A percentile compares a stretch with the other conserved stretches of the same genome.
Evolutionary conservation across 1,284 basidiomycete genomes (phyloP).

Genomic region (Ceratobasidium sp.): DNA sequence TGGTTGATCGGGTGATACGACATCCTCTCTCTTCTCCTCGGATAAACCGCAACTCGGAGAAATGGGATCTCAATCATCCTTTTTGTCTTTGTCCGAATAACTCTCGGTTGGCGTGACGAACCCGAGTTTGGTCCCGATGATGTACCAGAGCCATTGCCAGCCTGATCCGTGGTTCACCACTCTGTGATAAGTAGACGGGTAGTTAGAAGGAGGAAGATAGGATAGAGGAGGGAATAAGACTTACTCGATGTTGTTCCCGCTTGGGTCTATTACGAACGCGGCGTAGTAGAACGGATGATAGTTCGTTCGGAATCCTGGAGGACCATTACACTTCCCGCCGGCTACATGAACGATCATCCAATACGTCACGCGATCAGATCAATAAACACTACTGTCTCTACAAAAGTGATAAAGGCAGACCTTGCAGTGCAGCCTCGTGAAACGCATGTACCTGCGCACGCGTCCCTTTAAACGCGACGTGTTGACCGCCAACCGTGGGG

Average conservation of each 20-base stretch:
- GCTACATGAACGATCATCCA: no score
- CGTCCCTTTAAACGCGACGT: slow-evolving; percentile 33
- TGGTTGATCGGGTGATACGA: no score
- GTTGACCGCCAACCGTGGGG: neutral
- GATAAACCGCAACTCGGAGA: neutral
- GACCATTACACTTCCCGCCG: slow-evolving; percentile 39
- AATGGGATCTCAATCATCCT: neutral
- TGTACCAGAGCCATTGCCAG: slow-evolving; percentile 42
- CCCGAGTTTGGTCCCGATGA: slow-evolving; percentile 31
- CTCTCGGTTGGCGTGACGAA: slow-evolving; percentile 9
- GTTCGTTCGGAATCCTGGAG: slow-evolving; percentile 19
- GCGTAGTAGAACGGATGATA: slow-evolving; percentile 40
- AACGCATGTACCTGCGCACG: slow-evolving; percentile 41
- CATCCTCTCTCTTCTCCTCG: no score
- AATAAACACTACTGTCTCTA: no score
- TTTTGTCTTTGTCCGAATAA: neutral
- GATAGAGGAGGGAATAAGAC: neutral
- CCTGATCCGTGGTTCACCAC: slow-evolving; percentile 37
- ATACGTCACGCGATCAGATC: neutral
- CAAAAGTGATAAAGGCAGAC: neutral
- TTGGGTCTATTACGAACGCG: slow-evolving; percentile 27
- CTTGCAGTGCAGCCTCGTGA: slow-evolving; percentile 35
- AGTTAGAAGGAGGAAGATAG: neutral
- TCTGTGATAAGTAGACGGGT: neutral
- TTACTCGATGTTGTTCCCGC: slow-evolving; percentile 44